A percentile compares a stretch with the other conserved stretches of the same genome.
phyloP scores from a whole-genome alignment of 257 asterid species.

The Haberlea rhodopensis region DNA sequence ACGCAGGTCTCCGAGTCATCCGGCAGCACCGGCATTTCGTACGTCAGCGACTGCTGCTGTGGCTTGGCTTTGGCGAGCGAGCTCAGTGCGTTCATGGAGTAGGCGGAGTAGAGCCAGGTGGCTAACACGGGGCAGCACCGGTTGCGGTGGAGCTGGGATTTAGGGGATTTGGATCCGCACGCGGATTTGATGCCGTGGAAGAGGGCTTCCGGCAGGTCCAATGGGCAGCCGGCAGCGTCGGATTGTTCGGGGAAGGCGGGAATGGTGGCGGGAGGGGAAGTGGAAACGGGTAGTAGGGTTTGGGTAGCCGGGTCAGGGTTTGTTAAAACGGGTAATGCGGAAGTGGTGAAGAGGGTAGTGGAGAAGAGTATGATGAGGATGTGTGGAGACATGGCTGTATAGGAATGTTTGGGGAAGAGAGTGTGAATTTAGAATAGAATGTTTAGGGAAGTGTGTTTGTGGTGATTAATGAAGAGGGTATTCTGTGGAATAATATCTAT shows the following conservation, averaged over 20 bases:
- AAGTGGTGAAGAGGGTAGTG: conserved; percentile 32
- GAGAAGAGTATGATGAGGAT: conserved; percentile 27
- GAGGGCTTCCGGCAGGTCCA: conserved; percentile 76
- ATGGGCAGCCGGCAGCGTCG: conserved; percentile 56
- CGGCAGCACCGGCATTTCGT: conserved; percentile 85
- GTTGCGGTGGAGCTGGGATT: conserved; percentile 56
- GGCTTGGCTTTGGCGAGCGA: conserved; percentile 29
- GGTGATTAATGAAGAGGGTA: no score
- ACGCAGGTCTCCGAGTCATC: conserved; percentile 92
- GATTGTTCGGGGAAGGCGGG: conserved; percentile 98
- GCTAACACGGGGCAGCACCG: conserved; percentile 95
- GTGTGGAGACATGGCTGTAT: conserved; percentile 47
- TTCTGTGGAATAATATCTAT: no score
- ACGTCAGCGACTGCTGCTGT: conserved; percentile 42
- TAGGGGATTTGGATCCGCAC: conserved; percentile 53
- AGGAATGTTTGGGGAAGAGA: conserved; percentile 21
- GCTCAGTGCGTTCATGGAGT: conserved; percentile 65
- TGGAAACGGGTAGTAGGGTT: conserved; percentile 40
- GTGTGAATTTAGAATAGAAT: no score
- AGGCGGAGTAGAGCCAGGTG: conserved; percentile 90
- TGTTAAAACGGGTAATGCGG: conserved; percentile 47
- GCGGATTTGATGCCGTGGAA: conserved; percentile 64
- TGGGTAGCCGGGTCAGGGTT: conserved; percentile 68
- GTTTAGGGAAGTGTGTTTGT: no score
- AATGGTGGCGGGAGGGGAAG: conserved; percentile 66